Base-by-base conservation (phyloP, 495 filamentous ascomycete species). In the Hypoxylon fragiforme region DNA sequence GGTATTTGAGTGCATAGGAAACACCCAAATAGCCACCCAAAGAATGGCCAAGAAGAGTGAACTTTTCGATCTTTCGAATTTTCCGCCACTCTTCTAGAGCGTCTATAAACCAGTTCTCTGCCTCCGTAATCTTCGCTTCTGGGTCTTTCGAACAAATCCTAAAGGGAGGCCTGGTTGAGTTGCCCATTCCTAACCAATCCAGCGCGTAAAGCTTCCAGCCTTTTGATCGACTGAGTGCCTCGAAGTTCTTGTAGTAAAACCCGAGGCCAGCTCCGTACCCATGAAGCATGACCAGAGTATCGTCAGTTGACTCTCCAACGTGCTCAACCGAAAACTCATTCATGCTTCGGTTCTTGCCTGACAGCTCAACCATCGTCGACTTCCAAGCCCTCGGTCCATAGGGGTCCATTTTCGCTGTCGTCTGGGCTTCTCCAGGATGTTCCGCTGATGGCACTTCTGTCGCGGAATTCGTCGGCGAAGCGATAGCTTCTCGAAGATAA, bases 181-280 rank as follows among this genome's bases (percentile, higher is more conserved):
- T 84, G 44, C 94, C 94, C 88, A 97, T 97, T 45, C 94, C 94
- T 15, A 97, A 78, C 73, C 97, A 79, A 67, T 98, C 94, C 18
- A 98, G 74, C 2, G 92, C 90, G 67, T 90, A 96, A 14, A 98
- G 70, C 65, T 88, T 90, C 92, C 92, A 96, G 12, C 91, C 90
- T 44, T 78, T 74, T 2, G 82, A 68, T 8, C 91, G 83, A 47
- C 82, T 90, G 31, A 98, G 71, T 3, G 84, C 83, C 65, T 97
- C 94, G 48, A 95, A 97, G 64, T 97, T 97, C 69, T 91, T 90
- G 75, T 97, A 98, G 76, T 96, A 98, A 67, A 97, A 97, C 3
- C 90, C 94, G 2, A 98, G 74, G 0, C 94, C 94, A 1, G 94
- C 94, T 31, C 95, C 95, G 70, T 97, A 97, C 30, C 94, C 94